These are phyloP conservation scores for Golubevia pallescens DNA, from an alignment of 1,284 basidiomycete species.

Conservation along the genomic window DNA sequence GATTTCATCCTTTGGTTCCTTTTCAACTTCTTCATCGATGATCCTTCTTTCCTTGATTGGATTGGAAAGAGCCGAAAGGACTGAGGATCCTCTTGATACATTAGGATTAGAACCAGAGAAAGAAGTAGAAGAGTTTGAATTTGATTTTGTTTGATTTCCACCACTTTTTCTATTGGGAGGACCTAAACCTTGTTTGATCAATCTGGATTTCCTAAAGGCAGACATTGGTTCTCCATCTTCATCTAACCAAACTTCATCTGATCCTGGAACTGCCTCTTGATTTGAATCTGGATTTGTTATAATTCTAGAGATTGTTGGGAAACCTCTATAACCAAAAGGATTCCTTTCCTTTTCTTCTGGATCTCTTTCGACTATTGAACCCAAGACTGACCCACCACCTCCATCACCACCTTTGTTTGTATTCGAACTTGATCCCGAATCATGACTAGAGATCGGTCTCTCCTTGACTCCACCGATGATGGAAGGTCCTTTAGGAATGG, in stretches of 20 bases:
- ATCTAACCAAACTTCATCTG: slow-evolving; percentile 12
- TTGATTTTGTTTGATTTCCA: slow-evolving; percentile 13
- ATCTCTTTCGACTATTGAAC: neutral
- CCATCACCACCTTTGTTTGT: no score
- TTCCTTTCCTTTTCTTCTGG: neutral
- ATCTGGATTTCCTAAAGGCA: slow-evolving; percentile 45
- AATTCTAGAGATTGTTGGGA: neutral
- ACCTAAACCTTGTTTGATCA: slow-evolving; percentile 26
- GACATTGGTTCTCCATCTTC: slow-evolving; percentile 47
- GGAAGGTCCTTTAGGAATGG: neutral
- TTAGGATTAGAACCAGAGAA: neutral
- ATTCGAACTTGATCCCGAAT: neutral
- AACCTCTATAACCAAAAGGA: neutral
- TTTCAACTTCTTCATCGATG: no score
- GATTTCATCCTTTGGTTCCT: no score
- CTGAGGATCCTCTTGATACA: no score
- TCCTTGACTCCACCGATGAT: neutral
- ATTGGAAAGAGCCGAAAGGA: no score
- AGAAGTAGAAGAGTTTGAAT: neutral
- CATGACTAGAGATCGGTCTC: neutral
- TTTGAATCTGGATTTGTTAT: slow-evolving; percentile 1
- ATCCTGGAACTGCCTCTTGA: slow-evolving; percentile 7
- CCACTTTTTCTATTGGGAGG: slow-evolving; percentile 15
- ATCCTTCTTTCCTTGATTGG: no score
- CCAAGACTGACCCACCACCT: neutral